Evolutionary conservation across 129 eudicot species (phyloP), one percentile per base, ranked within the genome.

Genomic region (Glebionis coronaria): DNA sequence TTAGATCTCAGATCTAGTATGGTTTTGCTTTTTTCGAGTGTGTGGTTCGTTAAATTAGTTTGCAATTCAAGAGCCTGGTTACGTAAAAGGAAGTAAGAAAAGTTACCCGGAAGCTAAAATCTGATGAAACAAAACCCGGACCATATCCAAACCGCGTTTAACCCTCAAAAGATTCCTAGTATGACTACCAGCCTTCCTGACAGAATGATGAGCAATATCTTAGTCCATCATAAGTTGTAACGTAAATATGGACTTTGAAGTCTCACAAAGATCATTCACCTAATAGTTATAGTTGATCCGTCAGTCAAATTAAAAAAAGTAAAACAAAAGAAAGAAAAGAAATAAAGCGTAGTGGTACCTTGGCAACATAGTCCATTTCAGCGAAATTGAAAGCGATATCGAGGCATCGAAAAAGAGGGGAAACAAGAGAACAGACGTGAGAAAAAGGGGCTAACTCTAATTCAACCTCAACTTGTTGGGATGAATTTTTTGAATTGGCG

Each of bases 341-440:
- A 6, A 62, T 2, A 19, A n/a, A n/a, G n/a, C n/a, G n/a, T n/a
- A n/a, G n/a, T 14, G 3, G 61, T 73, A 82, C 97, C 79, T 91
- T 91, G 80, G 96, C 87, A 50, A 91, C 96, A 63, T 88, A 91
- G 63, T 91, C 98, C 81, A 83, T 81, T 58, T 91, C 98, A 20
- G 98, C 98, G 79, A 91, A 91, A 70, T 83, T 88, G 82, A 91
- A 91, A 13, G 98, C 98, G 69, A 91, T 81, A 54, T 96, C 98
- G 12, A 91, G 96, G 79, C 87, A 88, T 45, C 88, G 77, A 68
- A 91, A 88, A 12, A 91, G 87, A 64, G 98, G 98, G 64, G 98
- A 91, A 49, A 91, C 94, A 45, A 83, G 86, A 64, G 98, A 79
- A 59, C 96, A 91, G 29, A 96, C 98, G 31, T 21, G 75, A 50